Conservation (phyloP, 106 monocot genomes). For the Vanilla planifolia region DNA sequence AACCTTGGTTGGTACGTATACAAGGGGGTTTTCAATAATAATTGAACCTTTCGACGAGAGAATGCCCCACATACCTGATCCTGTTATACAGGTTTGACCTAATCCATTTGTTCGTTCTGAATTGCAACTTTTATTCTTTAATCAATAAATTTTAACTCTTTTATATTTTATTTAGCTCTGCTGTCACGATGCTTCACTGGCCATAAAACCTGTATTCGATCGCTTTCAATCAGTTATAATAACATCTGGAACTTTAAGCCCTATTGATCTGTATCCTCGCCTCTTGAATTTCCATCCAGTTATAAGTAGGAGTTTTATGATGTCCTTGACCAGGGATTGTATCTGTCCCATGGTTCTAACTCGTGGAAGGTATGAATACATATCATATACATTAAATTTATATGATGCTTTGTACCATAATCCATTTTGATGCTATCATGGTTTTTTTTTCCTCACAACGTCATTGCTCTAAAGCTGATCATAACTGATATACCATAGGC, state of each 20-base stretch:
- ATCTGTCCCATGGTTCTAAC: conserved; percentile 99
- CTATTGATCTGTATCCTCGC: conserved; percentile 94
- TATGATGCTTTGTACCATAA: conserved; percentile 1
- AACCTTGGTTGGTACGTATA: conserved; percentile 88
- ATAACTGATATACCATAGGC: not conserved
- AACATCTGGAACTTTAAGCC: conserved; percentile 97
- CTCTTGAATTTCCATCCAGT: conserved; percentile 95
- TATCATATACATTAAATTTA: not conserved
- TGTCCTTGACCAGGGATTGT: conserved; percentile 97
- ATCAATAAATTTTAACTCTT: too few species aligned
- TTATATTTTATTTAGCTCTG: conserved; percentile 76
- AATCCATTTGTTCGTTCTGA: not conserved
- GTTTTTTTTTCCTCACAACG: not conserved
- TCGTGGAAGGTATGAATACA: conserved; percentile 76
- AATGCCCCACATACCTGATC: conserved; percentile 95
- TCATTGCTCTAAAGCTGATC: too few species aligned
- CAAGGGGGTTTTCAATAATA: conserved; percentile 90
- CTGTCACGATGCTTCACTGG: conserved; percentile 96
- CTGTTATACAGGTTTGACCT: conserved; percentile 73
- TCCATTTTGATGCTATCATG: not conserved
- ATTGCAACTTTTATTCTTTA: conserved; percentile 2
- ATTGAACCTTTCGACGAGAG: conserved; percentile 97
- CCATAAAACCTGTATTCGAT: conserved; percentile 96
- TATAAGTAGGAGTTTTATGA: conserved; percentile 90
- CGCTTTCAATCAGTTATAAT: conserved; percentile 95